A percentile compares a stretch with the other conserved stretches of the same genome.
Conservation (phyloP, 75 land plant genomes). For the Picea sitchensis region DNA sequence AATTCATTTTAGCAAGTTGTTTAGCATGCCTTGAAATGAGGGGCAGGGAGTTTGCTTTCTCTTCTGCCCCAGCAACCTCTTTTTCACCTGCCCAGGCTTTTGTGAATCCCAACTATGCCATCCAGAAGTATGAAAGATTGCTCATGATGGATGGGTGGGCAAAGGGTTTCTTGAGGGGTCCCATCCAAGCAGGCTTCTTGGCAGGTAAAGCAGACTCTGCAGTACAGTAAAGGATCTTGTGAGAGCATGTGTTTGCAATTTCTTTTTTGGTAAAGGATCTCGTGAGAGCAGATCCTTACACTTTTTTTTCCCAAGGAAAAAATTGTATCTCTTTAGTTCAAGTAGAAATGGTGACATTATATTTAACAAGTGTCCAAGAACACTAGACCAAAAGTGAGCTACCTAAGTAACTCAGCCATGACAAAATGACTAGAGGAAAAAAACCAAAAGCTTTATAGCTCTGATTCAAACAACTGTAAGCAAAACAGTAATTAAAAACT, state of each 20-base stretch:
- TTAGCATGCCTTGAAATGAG: background rate
- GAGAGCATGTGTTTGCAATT: background rate
- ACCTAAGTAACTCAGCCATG: no score
- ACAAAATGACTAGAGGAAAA: no score
- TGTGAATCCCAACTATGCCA: conserved; percentile 39
- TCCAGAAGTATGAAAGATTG: background rate
- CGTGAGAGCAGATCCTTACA: no score
- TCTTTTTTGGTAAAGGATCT: background rate
- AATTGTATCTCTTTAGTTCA: no score
- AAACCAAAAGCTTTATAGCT: no score
- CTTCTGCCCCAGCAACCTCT: conserved; percentile 44
- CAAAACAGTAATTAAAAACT: no score
- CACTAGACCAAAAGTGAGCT: no score
- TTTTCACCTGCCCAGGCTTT: conserved; percentile 52
- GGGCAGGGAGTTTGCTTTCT: conserved; percentile 22
- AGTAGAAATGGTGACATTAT: no score
- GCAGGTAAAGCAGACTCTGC: background rate
- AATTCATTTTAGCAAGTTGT: background rate
- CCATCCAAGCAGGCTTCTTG: background rate
- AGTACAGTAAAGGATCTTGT: background rate
- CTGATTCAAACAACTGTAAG: no score
- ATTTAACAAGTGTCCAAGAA: no score
- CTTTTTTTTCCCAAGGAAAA: no score
- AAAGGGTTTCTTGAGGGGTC: background rate
- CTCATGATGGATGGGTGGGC: background rate